Base-by-base conservation (phyloP, 1,139 yeast genomes). In the Yamadazyma atlantica region DNA sequence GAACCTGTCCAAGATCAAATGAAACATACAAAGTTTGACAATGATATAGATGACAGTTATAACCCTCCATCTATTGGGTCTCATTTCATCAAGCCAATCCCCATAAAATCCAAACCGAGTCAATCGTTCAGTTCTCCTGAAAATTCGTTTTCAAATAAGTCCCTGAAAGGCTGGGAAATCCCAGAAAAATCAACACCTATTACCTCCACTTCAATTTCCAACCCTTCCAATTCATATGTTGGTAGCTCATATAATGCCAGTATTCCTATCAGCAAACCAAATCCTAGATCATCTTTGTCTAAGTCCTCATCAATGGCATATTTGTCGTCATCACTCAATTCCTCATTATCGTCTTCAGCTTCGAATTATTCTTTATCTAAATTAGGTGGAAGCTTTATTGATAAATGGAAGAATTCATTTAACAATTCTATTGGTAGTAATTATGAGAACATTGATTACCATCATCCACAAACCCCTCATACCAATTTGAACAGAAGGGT, bases 301-400 rank as follows among this genome's bases (percentile, higher is more conserved):
- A 64, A 65, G 36, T 58, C 71, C 6, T 55, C 72, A 1, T 69
- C 75, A 0, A 57, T 66, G 63, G 70, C 74, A 3, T 69, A 69
- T 36, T 55, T 70, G 16, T 68, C 74, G 3, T 66, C 74, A 3
- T 69, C 75, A 1, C 55, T 70, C 31, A 67, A 59, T 39, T 64
- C 70, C 11, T 50, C 60, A 16, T 53, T 68, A 2, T 62, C 73
- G 3, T 60, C 66, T 7, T 61, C 65, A 18, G 59, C 67, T 1
- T 65, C 72, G 1, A 66, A 64, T 38, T 68, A 65, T 45, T 68
- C 74, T 1, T 50, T 69, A 17, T 57, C 69, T 7, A 66, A 66
- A 40, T 37, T 69, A n/a, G 73, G 75, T 1, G 69, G 73, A 17
- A 69, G 75, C 38, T 69, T 70, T 43, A 49, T 70, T 50, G 77